These are phyloP conservation scores for Boletus sp. DNA, from an alignment of 768 basidiomycete genomes.

Conservation along the genomic window DNA sequence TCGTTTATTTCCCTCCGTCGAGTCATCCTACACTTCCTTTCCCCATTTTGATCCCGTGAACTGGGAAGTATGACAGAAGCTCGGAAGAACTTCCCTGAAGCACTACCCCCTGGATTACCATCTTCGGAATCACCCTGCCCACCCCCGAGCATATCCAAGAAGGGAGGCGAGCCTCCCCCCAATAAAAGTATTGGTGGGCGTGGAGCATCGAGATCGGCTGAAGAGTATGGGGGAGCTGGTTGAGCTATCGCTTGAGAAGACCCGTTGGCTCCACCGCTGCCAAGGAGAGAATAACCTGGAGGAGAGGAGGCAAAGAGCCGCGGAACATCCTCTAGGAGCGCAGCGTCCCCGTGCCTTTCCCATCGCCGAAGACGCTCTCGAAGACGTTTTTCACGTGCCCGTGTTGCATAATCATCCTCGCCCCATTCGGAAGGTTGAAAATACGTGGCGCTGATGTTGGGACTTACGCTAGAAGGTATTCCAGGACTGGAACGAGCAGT, in stretches of 20 bases:
- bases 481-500: conserved; percentile 19
- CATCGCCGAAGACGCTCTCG: conserved; percentile 68
- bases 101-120: conserved; percentile 6
- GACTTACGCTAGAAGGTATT: conserved; percentile 35
- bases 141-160: conserved; percentile 24
- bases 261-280: not conserved
- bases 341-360: conserved; percentile 57
- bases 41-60: conserved; percentile 49
- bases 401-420: conserved; percentile 63
- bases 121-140: conserved; percentile 20
- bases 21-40: conserved; percentile 54
- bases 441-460: conserved; percentile 7
- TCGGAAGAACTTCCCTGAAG: conserved; percentile 52
- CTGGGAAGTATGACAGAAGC: conserved; percentile 67
- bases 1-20: conserved; percentile 77
- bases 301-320: conserved; percentile 39
- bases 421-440: conserved; percentile 47
- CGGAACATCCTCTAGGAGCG: conserved; percentile 63
- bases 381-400: conserved; percentile 68
- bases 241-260: conserved; percentile 21
- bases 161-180: conserved; percentile 19
- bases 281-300: conserved; percentile 7
- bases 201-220: conserved; percentile 22
- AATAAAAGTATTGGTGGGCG: conserved; percentile 26
- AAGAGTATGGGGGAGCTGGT: conserved; percentile 23